Conservation (phyloP, 345 rosid genomes). For the Syzygium aromaticum region DNA sequence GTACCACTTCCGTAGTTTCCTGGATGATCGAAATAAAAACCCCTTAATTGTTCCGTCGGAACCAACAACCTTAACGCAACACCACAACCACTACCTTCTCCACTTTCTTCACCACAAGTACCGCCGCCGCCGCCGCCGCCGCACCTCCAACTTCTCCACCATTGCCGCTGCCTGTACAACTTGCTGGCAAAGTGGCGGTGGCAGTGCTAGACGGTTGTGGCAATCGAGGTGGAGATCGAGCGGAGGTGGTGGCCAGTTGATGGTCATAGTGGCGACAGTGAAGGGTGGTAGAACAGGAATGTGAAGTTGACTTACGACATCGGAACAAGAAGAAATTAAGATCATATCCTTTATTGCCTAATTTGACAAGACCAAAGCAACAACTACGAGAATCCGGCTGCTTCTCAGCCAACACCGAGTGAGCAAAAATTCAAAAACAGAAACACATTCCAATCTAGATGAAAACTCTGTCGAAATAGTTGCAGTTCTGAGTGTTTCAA, state of each 20-base stretch:
- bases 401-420: background rate
- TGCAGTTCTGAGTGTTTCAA: background rate
- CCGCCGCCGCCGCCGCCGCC: background rate
- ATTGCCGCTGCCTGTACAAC: background rate
- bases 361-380: background rate
- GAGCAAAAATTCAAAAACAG: background rate
- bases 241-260: background rate
- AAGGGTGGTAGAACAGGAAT: background rate
- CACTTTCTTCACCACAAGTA: background rate
- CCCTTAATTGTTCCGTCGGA: too few species aligned
- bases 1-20: background rate
- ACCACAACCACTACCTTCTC: background rate
- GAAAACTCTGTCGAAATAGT: background rate
- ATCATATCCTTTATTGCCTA: background rate
- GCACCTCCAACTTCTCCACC: background rate
- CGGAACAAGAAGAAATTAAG: background rate
- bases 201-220: background rate
- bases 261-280: background rate
- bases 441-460: background rate
- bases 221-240: background rate
- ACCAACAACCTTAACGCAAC: too few species aligned
- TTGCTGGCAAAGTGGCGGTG: background rate
- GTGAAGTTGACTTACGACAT: background rate
- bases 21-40: background rate
- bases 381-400: background rate